phyloP scores from a whole-genome alignment of 441 rosid genomes.

The Dalechampia spathulata region DNA sequence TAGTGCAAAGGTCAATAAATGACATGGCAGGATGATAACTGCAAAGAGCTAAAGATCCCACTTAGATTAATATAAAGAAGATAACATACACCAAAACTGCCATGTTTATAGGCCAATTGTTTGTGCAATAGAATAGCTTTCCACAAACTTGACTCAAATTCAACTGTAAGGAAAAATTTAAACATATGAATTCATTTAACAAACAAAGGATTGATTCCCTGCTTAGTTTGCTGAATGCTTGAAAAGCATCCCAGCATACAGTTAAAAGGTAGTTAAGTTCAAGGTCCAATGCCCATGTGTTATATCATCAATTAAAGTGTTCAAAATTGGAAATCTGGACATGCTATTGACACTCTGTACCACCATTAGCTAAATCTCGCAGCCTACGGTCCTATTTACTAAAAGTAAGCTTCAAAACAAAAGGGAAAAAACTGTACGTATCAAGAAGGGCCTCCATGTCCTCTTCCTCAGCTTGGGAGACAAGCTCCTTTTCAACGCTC shows the following conservation, averaged over 20 bases:
- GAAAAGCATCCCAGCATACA: background rate
- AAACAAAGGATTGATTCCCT: background rate
- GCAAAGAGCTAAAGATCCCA: background rate
- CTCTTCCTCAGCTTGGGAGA: conserved; percentile 98
- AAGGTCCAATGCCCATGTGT: background rate
- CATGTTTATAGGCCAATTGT: background rate
- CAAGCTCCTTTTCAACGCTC: conserved; percentile 88
- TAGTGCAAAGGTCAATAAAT: background rate
- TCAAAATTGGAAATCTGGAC: background rate
- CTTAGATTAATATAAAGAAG: conserved; percentile 1
- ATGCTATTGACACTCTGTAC: background rate
- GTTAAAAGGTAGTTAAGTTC: background rate
- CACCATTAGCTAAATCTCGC: background rate
- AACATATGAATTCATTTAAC: background rate
- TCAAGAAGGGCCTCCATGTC: conserved; percentile 97
- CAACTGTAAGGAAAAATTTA: background rate
- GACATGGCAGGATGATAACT: background rate
- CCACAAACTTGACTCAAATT: background rate
- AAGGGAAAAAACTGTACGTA: conserved; percentile 46
- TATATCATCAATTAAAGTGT: background rate
- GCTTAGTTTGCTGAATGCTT: background rate
- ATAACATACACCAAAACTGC: background rate
- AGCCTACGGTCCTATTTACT: background rate
- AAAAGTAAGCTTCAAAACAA: conserved; percentile 8
- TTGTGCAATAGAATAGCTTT: background rate